Percentiles rank a stretch among this genome's conserved stretches.
Conservation (phyloP, 345 rosid genomes). For the Syzygium aqueum region DNA sequence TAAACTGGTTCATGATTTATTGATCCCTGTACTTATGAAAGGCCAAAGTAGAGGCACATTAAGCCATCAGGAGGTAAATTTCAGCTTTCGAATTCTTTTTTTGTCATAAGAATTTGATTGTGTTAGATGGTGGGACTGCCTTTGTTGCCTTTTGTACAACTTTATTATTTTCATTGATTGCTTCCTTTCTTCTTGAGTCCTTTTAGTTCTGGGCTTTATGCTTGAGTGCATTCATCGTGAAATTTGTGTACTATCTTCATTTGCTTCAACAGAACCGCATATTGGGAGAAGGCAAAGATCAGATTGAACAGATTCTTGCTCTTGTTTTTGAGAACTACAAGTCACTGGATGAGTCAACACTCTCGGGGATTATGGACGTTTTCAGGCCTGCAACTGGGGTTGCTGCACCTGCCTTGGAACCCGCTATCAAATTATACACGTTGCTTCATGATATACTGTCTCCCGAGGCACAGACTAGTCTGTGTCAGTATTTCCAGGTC, state of each 20-base stretch:
- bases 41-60: conserved; percentile 67
- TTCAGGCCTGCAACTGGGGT: conserved; percentile 75
- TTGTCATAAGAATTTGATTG: background rate
- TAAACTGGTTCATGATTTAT: conserved; percentile 68
- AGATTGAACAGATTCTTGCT: conserved; percentile 91
- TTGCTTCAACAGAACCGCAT: conserved; percentile 61
- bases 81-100: background rate
- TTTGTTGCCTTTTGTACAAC: background rate
- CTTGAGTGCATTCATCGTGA: background rate
- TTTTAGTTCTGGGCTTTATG: background rate
- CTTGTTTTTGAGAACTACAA: conserved; percentile 87
- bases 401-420: conserved; percentile 79
- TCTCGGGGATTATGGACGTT: conserved; percentile 64
- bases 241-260: background rate
- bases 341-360: conserved; percentile 78
- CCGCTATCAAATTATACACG: conserved; percentile 86
- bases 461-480: conserved; percentile 82
- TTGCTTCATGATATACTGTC: conserved; percentile 88
- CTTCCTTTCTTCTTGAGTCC: background rate
- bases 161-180: background rate
- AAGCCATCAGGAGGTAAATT: conserved; percentile 95
- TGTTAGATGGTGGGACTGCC: background rate
- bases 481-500: conserved; percentile 93
- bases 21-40: conserved; percentile 83
- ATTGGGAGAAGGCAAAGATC: conserved; percentile 84